A percentile compares a stretch with the other conserved stretches of the same genome.
These are phyloP conservation scores for Kazachstania bromeliacearum DNA, from an alignment of 805 yeast genomes.

Conservation along the genomic window DNA sequence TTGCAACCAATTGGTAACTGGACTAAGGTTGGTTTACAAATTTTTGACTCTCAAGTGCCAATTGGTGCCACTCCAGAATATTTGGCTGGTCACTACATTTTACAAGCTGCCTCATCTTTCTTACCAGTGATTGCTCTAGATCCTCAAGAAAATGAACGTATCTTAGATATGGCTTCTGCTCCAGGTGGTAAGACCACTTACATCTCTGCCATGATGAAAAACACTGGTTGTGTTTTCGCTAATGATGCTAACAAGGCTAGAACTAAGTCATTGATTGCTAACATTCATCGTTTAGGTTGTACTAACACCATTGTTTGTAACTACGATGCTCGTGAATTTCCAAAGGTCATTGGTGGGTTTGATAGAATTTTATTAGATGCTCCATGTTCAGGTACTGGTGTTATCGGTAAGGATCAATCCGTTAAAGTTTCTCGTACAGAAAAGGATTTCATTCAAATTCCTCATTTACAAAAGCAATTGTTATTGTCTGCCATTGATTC, in stretches of 20 bases:
- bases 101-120: constrained; percentile 97
- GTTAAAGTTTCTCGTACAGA: constrained; percentile 91
- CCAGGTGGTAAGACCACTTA: constrained; percentile 99
- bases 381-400: constrained; percentile 99
- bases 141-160: constrained; percentile 95
- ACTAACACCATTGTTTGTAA: constrained; percentile 93
- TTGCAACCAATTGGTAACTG: constrained; percentile 94
- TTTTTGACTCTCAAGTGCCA: constrained; percentile 98
- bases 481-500: constrained; percentile 93
- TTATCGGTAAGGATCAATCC: constrained; percentile 91
- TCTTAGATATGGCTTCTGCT: constrained; percentile 98
- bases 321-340: constrained; percentile 97
- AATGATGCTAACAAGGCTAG: constrained; percentile 95
- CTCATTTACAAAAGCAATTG: constrained; percentile 92
- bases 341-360: constrained; percentile 96
- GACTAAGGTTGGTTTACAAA: constrained; percentile 97
- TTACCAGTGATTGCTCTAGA: constrained; percentile 95
- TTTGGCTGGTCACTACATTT: constrained; percentile 91
- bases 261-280: constrained; percentile 92
- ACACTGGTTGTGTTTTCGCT: constrained; percentile 95
- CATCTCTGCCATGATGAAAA: constrained; percentile 91
- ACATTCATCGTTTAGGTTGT: constrained; percentile 94
- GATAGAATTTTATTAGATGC: constrained; percentile 94
- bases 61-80: constrained; percentile 99
- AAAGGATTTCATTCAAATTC: constrained; percentile 92